Evolutionary conservation across 805 yeast species (phyloP).

Genomic region (Spathaspora arborariae): DNA sequence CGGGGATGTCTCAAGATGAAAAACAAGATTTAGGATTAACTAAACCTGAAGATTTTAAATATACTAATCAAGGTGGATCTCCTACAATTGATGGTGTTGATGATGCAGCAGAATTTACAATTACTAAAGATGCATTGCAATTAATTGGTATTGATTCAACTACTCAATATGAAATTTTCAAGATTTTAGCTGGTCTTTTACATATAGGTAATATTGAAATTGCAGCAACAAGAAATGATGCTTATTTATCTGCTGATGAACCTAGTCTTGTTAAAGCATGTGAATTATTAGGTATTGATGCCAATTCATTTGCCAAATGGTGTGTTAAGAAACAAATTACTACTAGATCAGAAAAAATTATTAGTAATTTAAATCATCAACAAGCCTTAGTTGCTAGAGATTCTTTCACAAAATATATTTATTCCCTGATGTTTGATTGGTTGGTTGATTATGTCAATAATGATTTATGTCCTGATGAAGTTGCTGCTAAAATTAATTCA

Average conservation of each 20-base stretch:
- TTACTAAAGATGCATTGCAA: constrained; percentile 70
- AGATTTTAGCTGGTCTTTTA: constrained; percentile 79
- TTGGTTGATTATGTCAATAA: constrained; percentile 77
- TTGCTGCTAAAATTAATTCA: constrained; percentile 53
- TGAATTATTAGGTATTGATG: constrained; percentile 76
- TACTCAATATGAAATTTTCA: constrained; percentile 66
- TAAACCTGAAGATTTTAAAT: constrained; percentile 65
- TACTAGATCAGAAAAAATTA: constrained; percentile 90
- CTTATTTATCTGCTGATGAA: constrained; percentile 79
- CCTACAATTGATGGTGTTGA: constrained; percentile 71
- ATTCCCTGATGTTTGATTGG: constrained; percentile 94
- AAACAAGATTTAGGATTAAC: constrained; percentile 59
- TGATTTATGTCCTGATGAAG: constrained; percentile 75
- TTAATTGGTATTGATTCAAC: constrained; percentile 69
- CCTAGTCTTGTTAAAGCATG: constrained; percentile 80
- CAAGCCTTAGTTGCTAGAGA: constrained; percentile 92
- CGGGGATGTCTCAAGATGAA: constrained; percentile 60
- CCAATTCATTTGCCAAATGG: constrained; percentile 80
- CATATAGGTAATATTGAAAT: constrained; percentile 92
- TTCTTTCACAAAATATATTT: constrained; percentile 93
- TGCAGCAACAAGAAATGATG: constrained; percentile 79
- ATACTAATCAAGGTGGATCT: constrained; percentile 86
- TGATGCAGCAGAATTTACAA: constrained; percentile 73
- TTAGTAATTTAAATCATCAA: constrained; percentile 72
- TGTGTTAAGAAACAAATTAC: constrained; percentile 85